Conservation (phyloP, 108 stramenopile genomes). For the Fistulifera pelliculosa region DNA sequence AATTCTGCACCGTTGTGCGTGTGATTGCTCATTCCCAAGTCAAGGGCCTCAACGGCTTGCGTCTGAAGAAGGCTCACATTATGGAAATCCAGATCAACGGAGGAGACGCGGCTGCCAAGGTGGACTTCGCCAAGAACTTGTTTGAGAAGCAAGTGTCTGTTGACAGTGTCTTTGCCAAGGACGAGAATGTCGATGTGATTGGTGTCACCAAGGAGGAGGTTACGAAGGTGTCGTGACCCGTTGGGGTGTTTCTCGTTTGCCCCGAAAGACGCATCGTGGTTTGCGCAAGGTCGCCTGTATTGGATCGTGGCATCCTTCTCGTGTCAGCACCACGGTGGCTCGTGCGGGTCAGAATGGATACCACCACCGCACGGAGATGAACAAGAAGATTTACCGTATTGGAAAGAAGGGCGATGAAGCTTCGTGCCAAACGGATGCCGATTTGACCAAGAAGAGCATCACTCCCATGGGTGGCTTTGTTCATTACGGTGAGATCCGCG, state of each 20-base stretch:
- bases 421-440: conserved; percentile 91
- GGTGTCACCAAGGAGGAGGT: conserved; percentile 97
- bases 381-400: conserved; percentile 99
- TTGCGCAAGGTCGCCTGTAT: conserved; percentile 99
- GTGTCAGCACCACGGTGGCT: conserved; percentile 93
- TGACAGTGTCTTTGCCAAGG: conserved; percentile 93
- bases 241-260: conserved; percentile 99
- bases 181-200: conserved; percentile 93
- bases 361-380: conserved; percentile 99
- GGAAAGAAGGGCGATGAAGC: conserved; percentile 95
- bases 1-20: conserved; percentile 97
- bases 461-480: conserved; percentile 99
- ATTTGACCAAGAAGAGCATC: conserved; percentile 98
- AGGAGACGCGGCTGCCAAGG: conserved; percentile 94
- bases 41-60: conserved; percentile 88
- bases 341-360: conserved; percentile 99
- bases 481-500: conserved; percentile 91
- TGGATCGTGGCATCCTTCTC: conserved; percentile 99
- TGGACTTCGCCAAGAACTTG: conserved; percentile 95
- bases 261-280: conserved; percentile 99
- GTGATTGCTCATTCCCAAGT: conserved; percentile 99
- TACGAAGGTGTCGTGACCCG: conserved; percentile 98
- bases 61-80: conserved; percentile 99
- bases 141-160: conserved; percentile 97
- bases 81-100: conserved; percentile 99